phyloP scores from a whole-genome alignment of 1,284 basidiomycete species.

The Megacollybia platyphylla region DNA sequence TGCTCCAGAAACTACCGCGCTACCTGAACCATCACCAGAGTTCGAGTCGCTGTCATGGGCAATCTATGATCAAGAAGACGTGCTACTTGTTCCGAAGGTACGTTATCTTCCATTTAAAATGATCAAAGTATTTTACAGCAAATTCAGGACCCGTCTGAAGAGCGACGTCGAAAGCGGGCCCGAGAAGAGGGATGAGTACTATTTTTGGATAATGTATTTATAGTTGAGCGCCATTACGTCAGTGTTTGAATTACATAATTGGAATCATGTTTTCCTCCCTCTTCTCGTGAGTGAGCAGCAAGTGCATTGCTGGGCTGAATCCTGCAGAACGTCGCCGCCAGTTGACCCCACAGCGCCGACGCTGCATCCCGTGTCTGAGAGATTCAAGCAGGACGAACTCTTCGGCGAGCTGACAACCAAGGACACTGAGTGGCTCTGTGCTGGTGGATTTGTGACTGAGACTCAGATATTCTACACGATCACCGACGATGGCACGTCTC shows the following conservation, averaged over 20 bases:
- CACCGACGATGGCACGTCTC: conserved; percentile 69
- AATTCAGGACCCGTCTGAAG: not conserved
- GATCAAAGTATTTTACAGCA: not conserved
- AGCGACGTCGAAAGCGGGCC: not conserved
- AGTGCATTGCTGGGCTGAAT: not conserved
- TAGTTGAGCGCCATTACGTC: too few species aligned
- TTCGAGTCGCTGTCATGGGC: not conserved
- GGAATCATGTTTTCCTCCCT: not conserved
- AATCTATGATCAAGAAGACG: not conserved
- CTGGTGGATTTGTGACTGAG: conserved; percentile 82
- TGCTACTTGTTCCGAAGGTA: too few species aligned
- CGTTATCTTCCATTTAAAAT: too few species aligned
- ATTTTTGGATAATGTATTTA: too few species aligned
- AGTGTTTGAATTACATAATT: not conserved
- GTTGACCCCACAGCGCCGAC: conserved; percentile 59
- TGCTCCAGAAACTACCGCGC: not conserved
- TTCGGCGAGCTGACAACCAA: conserved; percentile 59
- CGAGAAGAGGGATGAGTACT: not conserved
- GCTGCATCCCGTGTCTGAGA: conserved; percentile 65
- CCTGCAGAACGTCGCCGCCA: conserved; percentile 32
- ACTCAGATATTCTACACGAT: conserved; percentile 87
- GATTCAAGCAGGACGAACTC: conserved; percentile 39
- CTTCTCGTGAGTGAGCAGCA: not conserved
- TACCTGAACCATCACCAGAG: not conserved
- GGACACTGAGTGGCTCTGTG: conserved; percentile 78